Conservation (phyloP, 169 alveolate species). For the Theileria sp. region DNA sequence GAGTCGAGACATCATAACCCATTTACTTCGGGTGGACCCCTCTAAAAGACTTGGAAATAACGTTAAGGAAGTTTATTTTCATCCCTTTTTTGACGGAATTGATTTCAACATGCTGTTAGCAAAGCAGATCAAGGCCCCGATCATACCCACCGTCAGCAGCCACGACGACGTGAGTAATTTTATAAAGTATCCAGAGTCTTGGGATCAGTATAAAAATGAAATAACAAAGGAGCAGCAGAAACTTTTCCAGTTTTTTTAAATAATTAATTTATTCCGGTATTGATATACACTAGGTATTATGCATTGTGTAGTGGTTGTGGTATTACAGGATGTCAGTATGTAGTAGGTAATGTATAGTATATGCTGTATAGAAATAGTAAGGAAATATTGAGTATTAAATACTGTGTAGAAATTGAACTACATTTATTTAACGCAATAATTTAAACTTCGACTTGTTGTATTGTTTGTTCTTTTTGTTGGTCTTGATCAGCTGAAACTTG, state of each 20-base stretch:
- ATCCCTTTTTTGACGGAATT: constrained; percentile 77
- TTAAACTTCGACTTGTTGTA: constrained; percentile 18
- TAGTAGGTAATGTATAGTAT: too few relatives aligned
- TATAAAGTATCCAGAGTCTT: constrained; percentile 57
- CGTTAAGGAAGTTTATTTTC: constrained; percentile 76
- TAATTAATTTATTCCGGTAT: not conserved
- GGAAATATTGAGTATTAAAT: too few relatives aligned
- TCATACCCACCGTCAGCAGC: constrained; percentile 71
- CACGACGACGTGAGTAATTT: constrained; percentile 67
- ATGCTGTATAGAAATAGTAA: too few relatives aligned
- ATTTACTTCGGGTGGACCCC: constrained; percentile 82
- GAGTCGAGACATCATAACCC: constrained; percentile 76
- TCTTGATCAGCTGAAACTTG: constrained; percentile 12
- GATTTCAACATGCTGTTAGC: constrained; percentile 75
- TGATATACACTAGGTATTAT: too few relatives aligned
- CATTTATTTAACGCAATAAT: not conserved
- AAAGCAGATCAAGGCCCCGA: constrained; percentile 73
- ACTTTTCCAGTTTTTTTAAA: constrained; percentile 3
- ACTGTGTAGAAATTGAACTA: not conserved
- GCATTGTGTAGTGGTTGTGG: too few relatives aligned
- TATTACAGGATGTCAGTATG: too few relatives aligned
- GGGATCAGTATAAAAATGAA: constrained; percentile 20
- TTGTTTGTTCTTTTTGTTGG: not conserved
- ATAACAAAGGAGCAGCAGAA: constrained; percentile 18
- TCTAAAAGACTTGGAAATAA: constrained; percentile 77